phyloP scores from a whole-genome alignment of 106 monocot genomes.

The Triglochin maritima region DNA sequence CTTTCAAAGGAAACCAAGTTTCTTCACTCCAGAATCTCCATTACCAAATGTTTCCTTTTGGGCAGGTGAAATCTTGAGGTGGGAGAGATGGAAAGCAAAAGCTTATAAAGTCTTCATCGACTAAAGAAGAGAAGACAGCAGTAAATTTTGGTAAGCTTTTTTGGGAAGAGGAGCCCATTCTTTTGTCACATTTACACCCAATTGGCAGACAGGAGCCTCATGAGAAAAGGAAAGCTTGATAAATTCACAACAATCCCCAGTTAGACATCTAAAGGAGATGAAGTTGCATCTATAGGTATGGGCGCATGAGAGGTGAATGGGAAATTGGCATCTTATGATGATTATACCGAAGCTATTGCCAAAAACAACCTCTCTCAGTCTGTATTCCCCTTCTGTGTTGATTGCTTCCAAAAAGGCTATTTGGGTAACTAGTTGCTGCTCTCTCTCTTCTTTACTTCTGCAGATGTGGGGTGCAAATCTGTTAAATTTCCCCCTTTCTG shows the following conservation, averaged over 20 bases:
- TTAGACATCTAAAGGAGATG: background rate
- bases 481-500: background rate
- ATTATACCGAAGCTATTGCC: background rate
- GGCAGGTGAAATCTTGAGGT: background rate
- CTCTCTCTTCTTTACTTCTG: background rate
- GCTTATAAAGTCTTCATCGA: background rate
- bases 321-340: background rate
- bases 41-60: background rate
- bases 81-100: background rate
- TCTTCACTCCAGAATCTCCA: background rate
- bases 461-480: background rate
- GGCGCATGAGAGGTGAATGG: background rate
- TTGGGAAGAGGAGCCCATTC: conserved; percentile 9
- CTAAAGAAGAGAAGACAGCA: conserved; percentile 5
- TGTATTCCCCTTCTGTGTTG: background rate
- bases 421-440: background rate
- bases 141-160: conserved; percentile 13
- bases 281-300: conserved; percentile 1
- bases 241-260: background rate
- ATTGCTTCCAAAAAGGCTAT: conserved; percentile 1
- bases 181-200: conserved; percentile 5
- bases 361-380: background rate
- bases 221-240: background rate
- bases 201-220: background rate
- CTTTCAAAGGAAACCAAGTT: background rate